Evolutionary conservation across 805 yeast genomes (phyloP), one percentile per base, ranked within the genome.

Genomic region (Torulaspora franciscae): DNA sequence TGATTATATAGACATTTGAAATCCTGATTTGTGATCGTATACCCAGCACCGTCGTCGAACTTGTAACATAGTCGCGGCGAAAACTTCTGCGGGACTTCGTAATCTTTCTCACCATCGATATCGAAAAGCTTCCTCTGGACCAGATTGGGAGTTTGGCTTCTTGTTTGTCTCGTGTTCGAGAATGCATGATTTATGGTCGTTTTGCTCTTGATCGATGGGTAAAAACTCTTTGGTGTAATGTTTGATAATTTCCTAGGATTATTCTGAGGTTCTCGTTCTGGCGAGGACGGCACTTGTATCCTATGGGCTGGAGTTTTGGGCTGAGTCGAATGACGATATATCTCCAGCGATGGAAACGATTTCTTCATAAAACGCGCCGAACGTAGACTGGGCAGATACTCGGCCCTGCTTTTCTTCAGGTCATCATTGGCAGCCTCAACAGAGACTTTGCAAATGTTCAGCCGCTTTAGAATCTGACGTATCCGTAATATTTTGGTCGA

Each of bases 1-100:
- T 81, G 81, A 46, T 83, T 82, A 57, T 81, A 80, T 7, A 91
- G 71, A 36, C 96, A 84, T 49, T 77, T 78, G 62, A 85, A 87
- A 59, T 93, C 99, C 30, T 77, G 72, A 47, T 78, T 75, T 1
- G 80, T 72, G 7, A 91, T 75, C 4, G 75, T 73, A 51, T 85
- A 74, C 1, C 67, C 62, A 32, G 77, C 73, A 4, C 74, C 75
- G 53, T 80, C 83, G 22, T 66, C 60, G 55, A 88, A 81, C 13
- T 65, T 66, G 51, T 76, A 73, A 26, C 68, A 70, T 40, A 85
- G 62, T 4, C 66, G 57, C 26, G 80, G 81, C 24, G 63, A 58
- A 39, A 66, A 68, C 14, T 43, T 42, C 32, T 58, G 56, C 5
- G 64, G 65, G 6, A 23, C 43, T 39, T 63, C 67, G 33, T 46